These are phyloP conservation scores for Saxispiralis lemnorum DNA, from an alignment of 495 filamentous ascomycete species.

Conservation along the genomic window DNA sequence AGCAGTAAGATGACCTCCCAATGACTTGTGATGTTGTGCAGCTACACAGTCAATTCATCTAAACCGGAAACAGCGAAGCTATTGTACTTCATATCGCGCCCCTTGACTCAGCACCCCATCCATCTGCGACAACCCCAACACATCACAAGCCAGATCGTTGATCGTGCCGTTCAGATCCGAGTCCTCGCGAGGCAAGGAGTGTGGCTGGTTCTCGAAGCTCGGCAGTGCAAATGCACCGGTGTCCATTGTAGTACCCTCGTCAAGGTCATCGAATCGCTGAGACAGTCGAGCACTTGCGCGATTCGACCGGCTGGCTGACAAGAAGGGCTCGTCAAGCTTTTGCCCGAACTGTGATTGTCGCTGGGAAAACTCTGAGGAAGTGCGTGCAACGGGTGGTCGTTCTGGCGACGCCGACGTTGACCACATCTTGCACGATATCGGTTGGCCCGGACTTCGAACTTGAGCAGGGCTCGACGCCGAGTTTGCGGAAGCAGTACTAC, in stretches of 20 bases:
- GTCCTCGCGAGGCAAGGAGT: constrained; percentile 1
- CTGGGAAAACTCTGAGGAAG: neutral
- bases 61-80: no score
- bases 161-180: constrained; percentile 5
- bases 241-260: neutral
- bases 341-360: neutral
- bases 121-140: constrained; percentile 2
- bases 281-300: no score
- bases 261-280: neutral
- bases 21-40: no score
- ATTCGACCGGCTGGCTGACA: no score
- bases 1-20: no score
- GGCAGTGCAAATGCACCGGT: neutral
- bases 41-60: no score
- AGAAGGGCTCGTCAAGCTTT: neutral
- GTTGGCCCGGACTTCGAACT: no score
- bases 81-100: neutral
- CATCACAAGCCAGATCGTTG: constrained; percentile 1
- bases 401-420: no score
- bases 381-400: neutral
- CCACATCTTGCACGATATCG: no score
- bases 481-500: neutral
- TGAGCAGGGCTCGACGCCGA: no score
- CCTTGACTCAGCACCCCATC: constrained; percentile 1
- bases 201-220: neutral